Conservation (phyloP, 2,329 filamentous ascomycete species). For the Venturia effusa region DNA sequence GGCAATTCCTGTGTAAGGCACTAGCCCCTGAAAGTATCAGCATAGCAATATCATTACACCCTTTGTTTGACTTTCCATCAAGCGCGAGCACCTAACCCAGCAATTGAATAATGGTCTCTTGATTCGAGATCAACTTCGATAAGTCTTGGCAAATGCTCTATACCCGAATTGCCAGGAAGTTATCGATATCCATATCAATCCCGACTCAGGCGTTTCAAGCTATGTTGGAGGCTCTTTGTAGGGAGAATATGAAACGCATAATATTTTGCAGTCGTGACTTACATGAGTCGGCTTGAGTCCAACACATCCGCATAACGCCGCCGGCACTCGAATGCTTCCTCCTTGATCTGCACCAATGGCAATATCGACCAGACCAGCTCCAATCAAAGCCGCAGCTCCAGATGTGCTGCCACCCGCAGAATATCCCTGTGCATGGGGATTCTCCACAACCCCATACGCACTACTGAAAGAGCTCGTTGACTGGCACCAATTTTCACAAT, state of each 20-base stretch:
- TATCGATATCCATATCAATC: too few species aligned
- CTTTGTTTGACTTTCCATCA: too few species aligned
- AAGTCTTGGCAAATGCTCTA: too few species aligned
- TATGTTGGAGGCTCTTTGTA: too few species aligned
- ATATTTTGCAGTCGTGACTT: background rate
- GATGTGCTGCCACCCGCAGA: slow-evolving; percentile 38
- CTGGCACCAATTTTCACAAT: slow-evolving; percentile 45
- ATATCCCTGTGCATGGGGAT: slow-evolving; percentile 35
- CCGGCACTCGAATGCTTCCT: slow-evolving; percentile 28
- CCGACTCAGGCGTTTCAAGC: too few species aligned
- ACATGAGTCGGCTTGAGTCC: slow-evolving; percentile 30
- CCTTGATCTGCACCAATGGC: slow-evolving; percentile 30
- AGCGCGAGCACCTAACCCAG: too few species aligned
- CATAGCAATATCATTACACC: background rate
- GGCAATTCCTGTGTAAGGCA: slow-evolving; percentile 40
- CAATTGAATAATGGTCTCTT: too few species aligned
- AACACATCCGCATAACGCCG: slow-evolving; percentile 24
- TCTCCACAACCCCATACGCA: slow-evolving; percentile 28
- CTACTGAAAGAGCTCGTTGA: slow-evolving; percentile 38
- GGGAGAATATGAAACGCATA: too few species aligned
- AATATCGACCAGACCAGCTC: slow-evolving; percentile 26
- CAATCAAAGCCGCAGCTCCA: slow-evolving; percentile 34
- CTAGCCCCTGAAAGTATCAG: slow-evolving; percentile 27
- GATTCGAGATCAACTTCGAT: too few species aligned
- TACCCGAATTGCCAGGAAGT: too few species aligned